phyloP scores from a whole-genome alignment of 345 rosid species.

The Rubroshorea leprosula region DNA sequence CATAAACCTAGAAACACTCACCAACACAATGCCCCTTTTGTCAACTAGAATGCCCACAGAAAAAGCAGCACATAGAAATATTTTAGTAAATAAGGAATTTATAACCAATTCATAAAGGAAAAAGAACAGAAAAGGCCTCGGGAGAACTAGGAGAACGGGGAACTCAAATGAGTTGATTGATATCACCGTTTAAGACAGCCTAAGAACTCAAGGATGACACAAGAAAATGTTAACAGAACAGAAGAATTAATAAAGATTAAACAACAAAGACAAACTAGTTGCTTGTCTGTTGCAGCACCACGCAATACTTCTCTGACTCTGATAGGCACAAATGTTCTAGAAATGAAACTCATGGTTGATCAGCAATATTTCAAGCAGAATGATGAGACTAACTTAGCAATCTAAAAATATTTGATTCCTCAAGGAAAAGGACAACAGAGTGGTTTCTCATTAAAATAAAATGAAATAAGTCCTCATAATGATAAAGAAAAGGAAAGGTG shows the following conservation, averaged over 20 bases:
- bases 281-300: slow-evolving; percentile 10
- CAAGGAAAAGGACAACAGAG: slow-evolving; percentile 2
- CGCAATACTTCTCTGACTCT: slow-evolving; percentile 2
- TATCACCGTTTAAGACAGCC: no score
- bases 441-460: slow-evolving; percentile 3
- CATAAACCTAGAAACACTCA: slow-evolving; percentile 16
- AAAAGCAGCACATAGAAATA: slow-evolving; percentile 6
- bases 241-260: slow-evolving; percentile 10
- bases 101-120: not conserved
- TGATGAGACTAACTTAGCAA: slow-evolving; percentile 12
- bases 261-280: slow-evolving; percentile 14
- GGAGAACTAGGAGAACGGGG: not conserved
- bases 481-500: not conserved
- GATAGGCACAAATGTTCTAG: slow-evolving; percentile 4
- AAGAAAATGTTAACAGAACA: slow-evolving; percentile 6
- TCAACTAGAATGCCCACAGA: slow-evolving; percentile 5
- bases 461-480: slow-evolving; percentile 4
- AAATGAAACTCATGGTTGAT: slow-evolving; percentile 5
- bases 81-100: slow-evolving; percentile 10
- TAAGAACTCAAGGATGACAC: no score
- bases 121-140: not conserved
- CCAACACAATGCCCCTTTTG: slow-evolving; percentile 16
- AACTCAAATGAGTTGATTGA: not conserved
- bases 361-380: slow-evolving; percentile 10
- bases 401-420: not conserved